Percentiles rank a stretch among this genome's conserved stretches.
These are phyloP conservation scores for Ceratobasidium sp. DNA, from an alignment of 1,284 basidiomycete genomes.

Conservation along the genomic window DNA sequence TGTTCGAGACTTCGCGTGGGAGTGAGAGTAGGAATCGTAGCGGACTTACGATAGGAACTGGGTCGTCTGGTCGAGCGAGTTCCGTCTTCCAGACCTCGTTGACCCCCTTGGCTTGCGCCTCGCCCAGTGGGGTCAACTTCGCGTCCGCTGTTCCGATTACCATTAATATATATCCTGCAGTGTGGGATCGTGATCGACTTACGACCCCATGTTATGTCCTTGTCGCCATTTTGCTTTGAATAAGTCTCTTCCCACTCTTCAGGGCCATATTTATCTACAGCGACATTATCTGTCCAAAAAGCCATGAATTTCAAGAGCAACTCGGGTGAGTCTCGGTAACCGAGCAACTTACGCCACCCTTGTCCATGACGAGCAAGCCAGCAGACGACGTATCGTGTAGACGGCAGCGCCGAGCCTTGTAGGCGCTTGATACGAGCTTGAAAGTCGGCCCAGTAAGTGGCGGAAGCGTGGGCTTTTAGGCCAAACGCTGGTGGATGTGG, in stretches of 20 bases:
- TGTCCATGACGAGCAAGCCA: constrained; percentile 78
- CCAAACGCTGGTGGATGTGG: constrained; percentile 69
- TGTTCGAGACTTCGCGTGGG: neutral
- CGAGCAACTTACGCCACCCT: constrained; percentile 69
- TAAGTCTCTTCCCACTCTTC: constrained; percentile 66
- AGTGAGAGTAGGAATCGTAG: neutral
- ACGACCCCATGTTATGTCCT: constrained; percentile 82
- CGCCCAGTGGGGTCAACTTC: constrained; percentile 23
- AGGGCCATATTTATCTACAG: constrained; percentile 76
- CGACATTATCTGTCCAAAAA: constrained; percentile 74
- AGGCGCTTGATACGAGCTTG: constrained; percentile 61
- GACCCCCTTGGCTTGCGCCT: constrained; percentile 55
- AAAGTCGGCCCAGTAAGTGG: constrained; percentile 69
- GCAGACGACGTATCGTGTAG: constrained; percentile 71
- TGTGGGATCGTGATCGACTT: constrained; percentile 55
- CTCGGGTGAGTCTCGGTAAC: neutral
- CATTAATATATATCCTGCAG: neutral
- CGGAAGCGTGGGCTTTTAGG: constrained; percentile 64
- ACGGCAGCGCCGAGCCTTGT: constrained; percentile 60
- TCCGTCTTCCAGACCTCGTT: constrained; percentile 73
- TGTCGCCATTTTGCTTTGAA: constrained; percentile 79
- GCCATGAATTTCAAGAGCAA: neutral
- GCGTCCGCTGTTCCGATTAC: constrained; percentile 18
- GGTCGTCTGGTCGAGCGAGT: constrained; percentile 56
- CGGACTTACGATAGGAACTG: constrained; percentile 60